These are phyloP conservation scores for Diaporthe citri DNA, from an alignment of 2,329 filamentous ascomycete genomes.

Conservation along the genomic window DNA sequence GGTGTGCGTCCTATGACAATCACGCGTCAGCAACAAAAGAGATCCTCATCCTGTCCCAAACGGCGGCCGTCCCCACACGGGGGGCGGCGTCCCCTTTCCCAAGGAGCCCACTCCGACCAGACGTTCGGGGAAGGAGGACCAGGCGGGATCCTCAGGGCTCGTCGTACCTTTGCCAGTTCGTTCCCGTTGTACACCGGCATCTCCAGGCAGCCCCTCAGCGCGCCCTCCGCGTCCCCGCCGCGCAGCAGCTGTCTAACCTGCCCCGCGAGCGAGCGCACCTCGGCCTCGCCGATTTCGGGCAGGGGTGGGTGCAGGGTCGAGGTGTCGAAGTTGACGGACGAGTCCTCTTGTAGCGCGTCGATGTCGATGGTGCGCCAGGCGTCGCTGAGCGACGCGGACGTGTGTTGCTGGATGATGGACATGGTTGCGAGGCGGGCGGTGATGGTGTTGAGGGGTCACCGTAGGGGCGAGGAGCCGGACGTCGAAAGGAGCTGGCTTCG, in stretches of 20 bases:
- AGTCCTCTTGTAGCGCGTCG: slow-evolving; percentile 91
- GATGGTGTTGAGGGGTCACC: slow-evolving; percentile 3
- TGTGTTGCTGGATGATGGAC: slow-evolving; percentile 78
- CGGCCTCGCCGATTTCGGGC: slow-evolving; percentile 79
- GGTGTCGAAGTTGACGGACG: slow-evolving; percentile 90
- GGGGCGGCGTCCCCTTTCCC: not conserved
- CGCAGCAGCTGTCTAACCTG: slow-evolving; percentile 91
- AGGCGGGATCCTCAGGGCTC: not conserved
- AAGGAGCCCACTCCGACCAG: slow-evolving; percentile 6
- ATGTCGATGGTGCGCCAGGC: slow-evolving; percentile 93
- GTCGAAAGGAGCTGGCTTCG: not conserved
- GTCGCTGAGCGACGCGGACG: slow-evolving; percentile 70
- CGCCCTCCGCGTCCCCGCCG: slow-evolving; percentile 88
- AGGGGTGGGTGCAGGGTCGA: slow-evolving; percentile 83
- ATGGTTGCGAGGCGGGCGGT: slow-evolving; percentile 52
- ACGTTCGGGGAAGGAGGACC: not conserved
- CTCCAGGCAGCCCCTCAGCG: slow-evolving; percentile 85
- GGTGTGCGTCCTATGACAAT: slow-evolving; percentile 78
- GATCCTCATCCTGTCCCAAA: slow-evolving; percentile 34
- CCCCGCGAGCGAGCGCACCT: slow-evolving; percentile 81
- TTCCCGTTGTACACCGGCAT: slow-evolving; percentile 80
- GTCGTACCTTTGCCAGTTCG: slow-evolving; percentile 68
- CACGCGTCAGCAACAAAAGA: slow-evolving; percentile 40
- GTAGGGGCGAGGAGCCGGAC: not conserved
- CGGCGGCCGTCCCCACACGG: slow-evolving; percentile 33